Evolutionary conservation across 106 monocot species (phyloP).

Genomic region (Phalaenopsis aphrodite): DNA sequence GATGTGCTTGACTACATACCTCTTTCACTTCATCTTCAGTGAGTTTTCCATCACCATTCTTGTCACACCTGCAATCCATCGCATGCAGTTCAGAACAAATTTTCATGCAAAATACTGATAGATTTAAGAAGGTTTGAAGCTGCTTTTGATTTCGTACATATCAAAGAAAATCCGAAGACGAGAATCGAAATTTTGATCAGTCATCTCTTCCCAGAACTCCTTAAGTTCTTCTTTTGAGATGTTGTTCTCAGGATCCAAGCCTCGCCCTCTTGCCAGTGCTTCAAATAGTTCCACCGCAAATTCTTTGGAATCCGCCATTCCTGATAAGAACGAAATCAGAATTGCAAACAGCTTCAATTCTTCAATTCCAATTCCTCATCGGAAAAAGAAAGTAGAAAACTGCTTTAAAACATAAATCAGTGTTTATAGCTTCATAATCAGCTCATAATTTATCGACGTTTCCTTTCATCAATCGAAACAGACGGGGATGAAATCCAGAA

Average conservation of each 20-base stretch:
- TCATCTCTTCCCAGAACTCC: constrained; percentile 93
- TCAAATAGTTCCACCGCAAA: constrained; percentile 75
- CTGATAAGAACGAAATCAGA: constrained; percentile 24
- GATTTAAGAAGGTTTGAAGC: not conserved
- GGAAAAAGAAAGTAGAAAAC: too few relatives aligned
- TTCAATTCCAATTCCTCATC: too few relatives aligned
- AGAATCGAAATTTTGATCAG: constrained; percentile 87
- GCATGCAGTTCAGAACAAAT: not conserved
- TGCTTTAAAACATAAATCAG: too few relatives aligned
- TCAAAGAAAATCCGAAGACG: constrained; percentile 90
- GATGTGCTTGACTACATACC: constrained; percentile 22
- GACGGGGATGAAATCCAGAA: too few relatives aligned
- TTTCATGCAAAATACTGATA: not conserved
- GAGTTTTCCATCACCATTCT: constrained; percentile 90
- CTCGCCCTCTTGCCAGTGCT: constrained; percentile 59
- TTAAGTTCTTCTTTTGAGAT: constrained; percentile 55
- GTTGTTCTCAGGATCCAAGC: constrained; percentile 35
- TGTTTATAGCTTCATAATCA: not conserved
- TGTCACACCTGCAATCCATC: constrained; percentile 64
- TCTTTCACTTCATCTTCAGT: constrained; percentile 96
- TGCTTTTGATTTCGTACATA: constrained; percentile 39
- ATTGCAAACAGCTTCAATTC: not conserved
- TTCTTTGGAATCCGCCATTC: constrained; percentile 79
- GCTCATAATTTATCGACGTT: too few relatives aligned
- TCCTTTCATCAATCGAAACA: too few relatives aligned